Percentiles rank a stretch among this genome's conserved stretches.
These are phyloP conservation scores for Chalaropsis thielavioides DNA, from an alignment of 2,329 filamentous ascomycete genomes.

Conservation along the genomic window DNA sequence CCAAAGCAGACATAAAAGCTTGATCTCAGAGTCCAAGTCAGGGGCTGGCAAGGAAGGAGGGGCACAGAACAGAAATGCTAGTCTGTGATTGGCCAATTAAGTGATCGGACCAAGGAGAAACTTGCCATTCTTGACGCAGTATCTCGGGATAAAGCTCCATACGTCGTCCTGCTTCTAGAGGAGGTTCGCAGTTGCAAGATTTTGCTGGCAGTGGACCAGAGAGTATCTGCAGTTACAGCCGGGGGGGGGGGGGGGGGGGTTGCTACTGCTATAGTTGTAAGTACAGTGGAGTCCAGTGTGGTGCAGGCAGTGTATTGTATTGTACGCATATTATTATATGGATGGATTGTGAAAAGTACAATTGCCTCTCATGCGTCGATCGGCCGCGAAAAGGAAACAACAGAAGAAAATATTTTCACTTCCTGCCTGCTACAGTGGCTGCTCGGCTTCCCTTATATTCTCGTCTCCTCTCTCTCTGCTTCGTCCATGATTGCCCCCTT, in stretches of 20 bases:
- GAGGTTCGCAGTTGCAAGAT: neutral
- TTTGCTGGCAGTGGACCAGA: neutral
- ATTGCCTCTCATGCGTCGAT: too few relatives aligned
- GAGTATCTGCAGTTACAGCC: neutral
- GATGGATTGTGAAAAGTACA: too few relatives aligned
- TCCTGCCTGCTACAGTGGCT: neutral
- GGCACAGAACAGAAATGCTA: neutral
- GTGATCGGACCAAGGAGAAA: slow-evolving; percentile 2
- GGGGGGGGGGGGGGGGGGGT: too few relatives aligned
- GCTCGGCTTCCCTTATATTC: neutral
- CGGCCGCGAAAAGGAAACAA: neutral
- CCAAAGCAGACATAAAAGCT: slow-evolving; percentile 3
- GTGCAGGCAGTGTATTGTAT: too few relatives aligned
- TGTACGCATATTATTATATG: too few relatives aligned
- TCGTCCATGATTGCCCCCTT: neutral
- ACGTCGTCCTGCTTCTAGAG: neutral
- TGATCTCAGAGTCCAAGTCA: neutral
- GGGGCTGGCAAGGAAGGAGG: slow-evolving; percentile 5
- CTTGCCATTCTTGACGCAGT: neutral
- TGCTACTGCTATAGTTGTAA: neutral
- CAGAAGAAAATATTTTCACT: neutral
- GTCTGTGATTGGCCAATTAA: neutral
- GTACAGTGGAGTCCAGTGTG: neutral
- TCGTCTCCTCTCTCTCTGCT: neutral
- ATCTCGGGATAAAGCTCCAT: neutral